Conservation (phyloP, 2,329 filamentous ascomycete species). For the Zarea fungicola region DNA sequence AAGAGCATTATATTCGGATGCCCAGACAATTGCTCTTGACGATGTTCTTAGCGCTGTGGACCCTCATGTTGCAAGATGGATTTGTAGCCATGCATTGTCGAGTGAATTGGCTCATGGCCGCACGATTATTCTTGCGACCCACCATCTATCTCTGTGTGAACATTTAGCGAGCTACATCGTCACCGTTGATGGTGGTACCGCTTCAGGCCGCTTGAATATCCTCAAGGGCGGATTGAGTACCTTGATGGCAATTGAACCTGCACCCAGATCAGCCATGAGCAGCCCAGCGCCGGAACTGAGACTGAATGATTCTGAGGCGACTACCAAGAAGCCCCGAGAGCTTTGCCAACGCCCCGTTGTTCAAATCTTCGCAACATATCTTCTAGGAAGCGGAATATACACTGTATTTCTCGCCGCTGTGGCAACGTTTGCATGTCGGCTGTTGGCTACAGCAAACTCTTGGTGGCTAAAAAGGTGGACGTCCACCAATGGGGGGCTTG, state of each 20-base stretch:
- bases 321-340: background rate
- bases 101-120: constrained; percentile 10
- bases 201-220: background rate
- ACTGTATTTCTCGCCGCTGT: background rate
- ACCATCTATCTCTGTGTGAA: constrained; percentile 10
- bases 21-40: constrained; percentile 64
- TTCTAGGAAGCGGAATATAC: background rate
- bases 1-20: constrained; percentile 65
- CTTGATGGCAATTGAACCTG: background rate
- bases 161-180: constrained; percentile 7
- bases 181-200: constrained; percentile 6
- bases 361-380: constrained; percentile 1
- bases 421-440: constrained; percentile 2
- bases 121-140: constrained; percentile 15
- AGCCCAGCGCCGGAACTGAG: background rate
- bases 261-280: background rate
- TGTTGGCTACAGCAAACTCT: constrained; percentile 6
- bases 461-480: constrained; percentile 15
- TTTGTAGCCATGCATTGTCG: constrained; percentile 9
- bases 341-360: background rate
- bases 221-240: background rate
- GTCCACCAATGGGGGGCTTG: background rate
- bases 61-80: constrained; percentile 42
- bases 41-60: constrained; percentile 74
- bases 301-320: background rate